Percentiles rank a stretch among this genome's conserved stretches.
These are phyloP conservation scores for Chytridiales sp. DNA, from an alignment of 371 early-diverging fungal species.

Conservation along the genomic window DNA sequence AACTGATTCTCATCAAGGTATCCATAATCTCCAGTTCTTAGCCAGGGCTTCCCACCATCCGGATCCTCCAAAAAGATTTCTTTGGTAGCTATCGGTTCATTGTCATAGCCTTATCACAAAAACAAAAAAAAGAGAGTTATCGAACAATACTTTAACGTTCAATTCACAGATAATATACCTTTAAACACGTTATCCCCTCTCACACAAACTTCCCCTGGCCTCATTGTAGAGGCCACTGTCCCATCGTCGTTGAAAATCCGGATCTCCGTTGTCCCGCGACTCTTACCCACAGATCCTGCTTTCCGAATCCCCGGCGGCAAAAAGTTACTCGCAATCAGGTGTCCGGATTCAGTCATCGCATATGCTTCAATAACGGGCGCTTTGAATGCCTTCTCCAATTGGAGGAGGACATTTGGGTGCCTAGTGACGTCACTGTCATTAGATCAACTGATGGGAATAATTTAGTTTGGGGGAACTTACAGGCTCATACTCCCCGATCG, in stretches of 20 bases:
- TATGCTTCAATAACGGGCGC: conserved; percentile 85
- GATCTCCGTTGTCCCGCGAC: conserved; percentile 79
- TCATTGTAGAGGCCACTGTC: conserved; percentile 41
- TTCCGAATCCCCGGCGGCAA: conserved; percentile 72
- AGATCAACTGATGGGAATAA: not conserved
- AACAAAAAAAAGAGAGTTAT: not conserved
- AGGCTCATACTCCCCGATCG: conserved; percentile 82
- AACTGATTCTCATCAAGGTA: conserved; percentile 15
- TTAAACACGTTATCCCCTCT: conserved; percentile 69
- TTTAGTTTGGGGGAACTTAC: conserved; percentile 10
- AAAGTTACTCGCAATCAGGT: conserved; percentile 87
- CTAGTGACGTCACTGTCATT: not conserved
- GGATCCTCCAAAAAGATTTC: not conserved
- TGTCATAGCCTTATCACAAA: not conserved
- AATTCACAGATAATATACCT: conserved; percentile 19
- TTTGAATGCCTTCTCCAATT: conserved; percentile 66
- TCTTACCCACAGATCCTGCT: conserved; percentile 73
- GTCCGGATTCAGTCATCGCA: conserved; percentile 91
- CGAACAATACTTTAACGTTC: conserved; percentile 38
- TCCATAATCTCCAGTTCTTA: conserved; percentile 16
- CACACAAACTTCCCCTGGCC: conserved; percentile 80
- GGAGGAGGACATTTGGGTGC: conserved; percentile 70
- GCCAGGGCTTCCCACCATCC: conserved; percentile 22
- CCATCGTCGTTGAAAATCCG: conserved; percentile 68
- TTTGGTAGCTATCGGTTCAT: not conserved